Conservation (phyloP, 192 early-diverging fungal species). For the Piromyces finnis region DNA sequence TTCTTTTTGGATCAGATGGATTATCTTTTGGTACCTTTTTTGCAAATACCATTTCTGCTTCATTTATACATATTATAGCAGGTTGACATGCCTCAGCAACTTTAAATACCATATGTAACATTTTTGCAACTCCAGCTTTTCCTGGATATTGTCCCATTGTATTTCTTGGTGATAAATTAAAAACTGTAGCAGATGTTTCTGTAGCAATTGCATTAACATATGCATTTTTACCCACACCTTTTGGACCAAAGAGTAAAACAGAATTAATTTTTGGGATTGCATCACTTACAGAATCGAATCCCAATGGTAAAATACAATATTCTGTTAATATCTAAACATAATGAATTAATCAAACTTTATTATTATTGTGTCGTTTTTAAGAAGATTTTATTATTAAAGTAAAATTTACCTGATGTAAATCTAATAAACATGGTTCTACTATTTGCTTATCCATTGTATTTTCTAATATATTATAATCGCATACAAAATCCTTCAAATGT, state of each 20-base stretch:
- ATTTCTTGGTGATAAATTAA: slow-evolving; percentile 34
- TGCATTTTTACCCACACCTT: slow-evolving; percentile 32
- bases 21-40: slow-evolving; percentile 51
- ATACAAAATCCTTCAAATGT: slow-evolving; percentile 13
- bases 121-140: slow-evolving; percentile 23
- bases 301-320: slow-evolving; percentile 32
- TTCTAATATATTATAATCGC: slow-evolving; percentile 20
- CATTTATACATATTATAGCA: slow-evolving; percentile 34
- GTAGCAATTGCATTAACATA: slow-evolving; percentile 33
- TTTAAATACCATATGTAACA: slow-evolving; percentile 51
- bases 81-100: slow-evolving; percentile 37
- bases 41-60: slow-evolving; percentile 36
- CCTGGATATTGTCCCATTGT: slow-evolving; percentile 37
- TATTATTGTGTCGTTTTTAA: too few species aligned
- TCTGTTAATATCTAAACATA: slow-evolving; percentile 18
- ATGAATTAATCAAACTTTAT: too few species aligned
- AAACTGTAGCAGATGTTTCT: slow-evolving; percentile 26
- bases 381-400: too few species aligned
- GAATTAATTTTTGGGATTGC: slow-evolving; percentile 18
- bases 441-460: slow-evolving; percentile 13
- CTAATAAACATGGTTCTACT: slow-evolving; percentile 23
- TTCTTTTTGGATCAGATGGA: slow-evolving; percentile 36
- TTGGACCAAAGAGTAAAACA: slow-evolving; percentile 23
- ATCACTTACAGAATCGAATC: slow-evolving; percentile 7
- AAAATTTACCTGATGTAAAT: slow-evolving; percentile 27